Percentiles rank a stretch among this genome's conserved stretches.
phyloP scores from a whole-genome alignment of 75 land plant genomes.

The Picea glauca region DNA sequence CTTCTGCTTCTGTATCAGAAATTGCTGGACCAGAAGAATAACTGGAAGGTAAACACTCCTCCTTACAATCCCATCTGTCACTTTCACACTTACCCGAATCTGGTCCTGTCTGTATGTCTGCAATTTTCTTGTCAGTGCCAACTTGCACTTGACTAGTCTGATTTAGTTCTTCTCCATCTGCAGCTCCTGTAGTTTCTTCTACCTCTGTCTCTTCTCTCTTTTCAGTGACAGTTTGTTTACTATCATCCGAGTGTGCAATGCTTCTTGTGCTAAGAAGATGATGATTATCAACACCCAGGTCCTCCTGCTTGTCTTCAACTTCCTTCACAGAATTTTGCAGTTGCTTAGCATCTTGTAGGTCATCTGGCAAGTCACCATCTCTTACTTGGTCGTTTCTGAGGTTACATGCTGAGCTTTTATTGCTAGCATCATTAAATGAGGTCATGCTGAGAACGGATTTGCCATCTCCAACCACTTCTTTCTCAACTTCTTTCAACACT shows the following conservation, averaged over 20 bases:
- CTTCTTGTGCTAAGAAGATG: not conserved
- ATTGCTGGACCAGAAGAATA: not conserved
- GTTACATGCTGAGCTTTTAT: not conserved
- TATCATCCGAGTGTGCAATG: slow-evolving; percentile 4
- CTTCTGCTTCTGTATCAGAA: not conserved
- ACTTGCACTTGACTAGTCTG: not conserved
- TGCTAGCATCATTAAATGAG: not conserved
- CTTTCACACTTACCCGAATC: not conserved
- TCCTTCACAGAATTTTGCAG: not conserved
- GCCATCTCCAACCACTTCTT: not conserved
- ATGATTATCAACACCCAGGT: not conserved
- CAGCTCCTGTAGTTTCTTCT: slow-evolving; percentile 1
- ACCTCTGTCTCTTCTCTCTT: not conserved
- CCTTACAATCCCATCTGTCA: not conserved
- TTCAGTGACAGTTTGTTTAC: not conserved
- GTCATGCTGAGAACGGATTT: not conserved
- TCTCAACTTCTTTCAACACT: not conserved
- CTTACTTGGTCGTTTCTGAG: not conserved
- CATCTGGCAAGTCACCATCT: not conserved
- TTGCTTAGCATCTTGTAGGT: not conserved
- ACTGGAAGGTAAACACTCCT: not conserved
- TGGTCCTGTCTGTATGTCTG: slow-evolving; percentile 1
- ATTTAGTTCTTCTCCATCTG: not conserved
- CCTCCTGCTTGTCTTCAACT: not conserved
- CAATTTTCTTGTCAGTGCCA: not conserved